These are phyloP conservation scores for Euphorbia tirucalli DNA, from an alignment of 345 rosid species.

Conservation along the genomic window DNA sequence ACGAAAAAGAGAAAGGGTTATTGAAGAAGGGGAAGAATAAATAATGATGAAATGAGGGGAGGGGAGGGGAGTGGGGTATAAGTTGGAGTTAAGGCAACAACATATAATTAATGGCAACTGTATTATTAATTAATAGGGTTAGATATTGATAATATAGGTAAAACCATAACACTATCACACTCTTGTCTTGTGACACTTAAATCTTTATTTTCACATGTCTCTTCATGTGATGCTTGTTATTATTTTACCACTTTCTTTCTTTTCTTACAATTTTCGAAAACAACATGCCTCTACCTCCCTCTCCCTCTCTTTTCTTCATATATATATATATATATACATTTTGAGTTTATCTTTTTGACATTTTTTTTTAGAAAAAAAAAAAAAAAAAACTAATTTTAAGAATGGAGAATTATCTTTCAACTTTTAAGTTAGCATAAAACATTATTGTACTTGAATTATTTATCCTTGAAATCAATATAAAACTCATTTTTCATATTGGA, in stretches of 20 bases:
- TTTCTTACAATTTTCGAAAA: background rate
- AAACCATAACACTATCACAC: slow-evolving; percentile 13
- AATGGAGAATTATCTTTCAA: no score
- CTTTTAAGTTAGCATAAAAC: no score
- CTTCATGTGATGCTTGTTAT: slow-evolving; percentile 6
- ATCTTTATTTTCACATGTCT: slow-evolving; percentile 19
- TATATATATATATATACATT: no score
- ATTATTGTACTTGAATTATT: background rate
- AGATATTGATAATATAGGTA: background rate
- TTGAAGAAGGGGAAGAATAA: no score
- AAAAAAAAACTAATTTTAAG: background rate
- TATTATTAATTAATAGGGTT: background rate
- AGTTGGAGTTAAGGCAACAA: slow-evolving; percentile 2
- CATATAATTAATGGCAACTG: slow-evolving; percentile 20
- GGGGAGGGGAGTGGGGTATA: background rate
- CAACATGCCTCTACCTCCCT: background rate
- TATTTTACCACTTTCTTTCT: background rate
- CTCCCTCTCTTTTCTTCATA: no score
- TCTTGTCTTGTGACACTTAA: slow-evolving; percentile 23
- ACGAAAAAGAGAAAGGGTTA: no score
- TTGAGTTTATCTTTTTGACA: no score
- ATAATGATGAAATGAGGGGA: background rate
- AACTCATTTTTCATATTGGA: background rate
- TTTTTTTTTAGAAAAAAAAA: background rate
- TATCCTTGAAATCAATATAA: background rate